These are phyloP conservation scores for Myriangium duriaei DNA, from an alignment of 2,329 filamentous ascomycete genomes.

Conservation along the genomic window DNA sequence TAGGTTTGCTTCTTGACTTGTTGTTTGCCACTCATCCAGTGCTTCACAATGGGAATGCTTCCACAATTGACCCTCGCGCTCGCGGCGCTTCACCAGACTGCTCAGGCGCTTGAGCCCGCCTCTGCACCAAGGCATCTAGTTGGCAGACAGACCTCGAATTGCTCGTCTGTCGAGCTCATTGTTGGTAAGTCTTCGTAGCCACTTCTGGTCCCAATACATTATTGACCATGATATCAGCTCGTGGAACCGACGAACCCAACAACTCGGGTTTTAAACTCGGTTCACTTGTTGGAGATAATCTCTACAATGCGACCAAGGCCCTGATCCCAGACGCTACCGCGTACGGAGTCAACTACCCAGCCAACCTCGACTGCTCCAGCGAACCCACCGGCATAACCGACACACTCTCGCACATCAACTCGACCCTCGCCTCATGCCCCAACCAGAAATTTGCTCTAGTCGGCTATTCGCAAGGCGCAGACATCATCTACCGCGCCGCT, in stretches of 20 bases:
- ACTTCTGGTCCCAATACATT: neutral
- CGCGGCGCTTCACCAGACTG: no score
- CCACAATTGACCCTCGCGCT: no score
- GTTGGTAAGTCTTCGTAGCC: constrained; percentile 4
- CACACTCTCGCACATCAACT: constrained; percentile 1
- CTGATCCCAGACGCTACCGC: constrained; percentile 1
- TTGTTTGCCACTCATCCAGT: no score
- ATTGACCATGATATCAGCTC: neutral
- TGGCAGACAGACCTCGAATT: no score
- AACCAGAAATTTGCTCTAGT: constrained; percentile 6
- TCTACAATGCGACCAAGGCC: neutral
- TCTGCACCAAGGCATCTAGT: no score
- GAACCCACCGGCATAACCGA: neutral
- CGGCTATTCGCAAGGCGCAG: constrained; percentile 6
- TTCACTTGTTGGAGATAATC: neutral
- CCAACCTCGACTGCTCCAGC: neutral
- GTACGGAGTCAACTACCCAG: constrained; percentile 5
- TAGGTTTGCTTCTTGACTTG: no score
- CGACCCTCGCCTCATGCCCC: neutral
- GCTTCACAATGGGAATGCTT: no score
- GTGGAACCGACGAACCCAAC: constrained; percentile 7
- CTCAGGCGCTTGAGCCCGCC: no score
- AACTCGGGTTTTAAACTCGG: neutral
- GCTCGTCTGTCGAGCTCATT: constrained; percentile 4
- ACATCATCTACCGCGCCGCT: constrained; percentile 1